Conservation (phyloP, 164 flowering plant species). For the Chimonanthus praecox region DNA sequence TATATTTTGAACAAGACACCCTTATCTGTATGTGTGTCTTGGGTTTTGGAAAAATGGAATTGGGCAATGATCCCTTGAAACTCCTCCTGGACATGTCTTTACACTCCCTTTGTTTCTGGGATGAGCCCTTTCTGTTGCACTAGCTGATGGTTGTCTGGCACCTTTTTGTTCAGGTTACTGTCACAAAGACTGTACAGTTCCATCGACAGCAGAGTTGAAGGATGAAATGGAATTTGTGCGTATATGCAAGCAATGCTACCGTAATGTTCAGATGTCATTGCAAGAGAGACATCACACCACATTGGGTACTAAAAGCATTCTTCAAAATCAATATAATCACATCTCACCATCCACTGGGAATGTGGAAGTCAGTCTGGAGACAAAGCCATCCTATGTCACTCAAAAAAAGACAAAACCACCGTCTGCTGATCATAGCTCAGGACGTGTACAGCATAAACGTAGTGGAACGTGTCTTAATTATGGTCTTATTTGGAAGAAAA, state of each 20-base stretch:
- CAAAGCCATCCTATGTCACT: not conserved
- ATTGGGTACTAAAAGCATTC: conserved; percentile 18
- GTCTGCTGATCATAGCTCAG: conserved; percentile 21
- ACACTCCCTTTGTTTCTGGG: too few species aligned
- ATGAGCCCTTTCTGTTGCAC: too few species aligned
- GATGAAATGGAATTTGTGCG: conserved; percentile 26
- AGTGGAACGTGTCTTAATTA: conserved; percentile 15
- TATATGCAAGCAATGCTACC: conserved; percentile 63
- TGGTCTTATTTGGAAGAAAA: conserved; percentile 76
- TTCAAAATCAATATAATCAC: conserved; percentile 15
- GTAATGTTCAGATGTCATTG: conserved; percentile 35
- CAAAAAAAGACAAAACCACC: conserved; percentile 18
- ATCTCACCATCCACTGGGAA: conserved; percentile 16
- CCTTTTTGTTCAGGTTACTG: conserved; percentile 56
- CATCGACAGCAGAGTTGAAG: conserved; percentile 31
- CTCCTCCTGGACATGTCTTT: too few species aligned
- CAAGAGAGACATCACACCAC: conserved; percentile 31
- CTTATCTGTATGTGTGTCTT: too few species aligned
- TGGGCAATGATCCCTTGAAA: too few species aligned
- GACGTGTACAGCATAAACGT: conserved; percentile 17
- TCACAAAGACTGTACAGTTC: conserved; percentile 55
- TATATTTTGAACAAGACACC: too few species aligned
- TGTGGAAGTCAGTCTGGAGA: conserved; percentile 10
- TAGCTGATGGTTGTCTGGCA: too few species aligned
- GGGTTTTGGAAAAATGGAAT: too few species aligned